Evolutionary conservation across 2,329 filamentous ascomycete genomes (phyloP), one percentile per base, ranked within the genome.

Genomic region (Colletotrichum destructivum): DNA sequence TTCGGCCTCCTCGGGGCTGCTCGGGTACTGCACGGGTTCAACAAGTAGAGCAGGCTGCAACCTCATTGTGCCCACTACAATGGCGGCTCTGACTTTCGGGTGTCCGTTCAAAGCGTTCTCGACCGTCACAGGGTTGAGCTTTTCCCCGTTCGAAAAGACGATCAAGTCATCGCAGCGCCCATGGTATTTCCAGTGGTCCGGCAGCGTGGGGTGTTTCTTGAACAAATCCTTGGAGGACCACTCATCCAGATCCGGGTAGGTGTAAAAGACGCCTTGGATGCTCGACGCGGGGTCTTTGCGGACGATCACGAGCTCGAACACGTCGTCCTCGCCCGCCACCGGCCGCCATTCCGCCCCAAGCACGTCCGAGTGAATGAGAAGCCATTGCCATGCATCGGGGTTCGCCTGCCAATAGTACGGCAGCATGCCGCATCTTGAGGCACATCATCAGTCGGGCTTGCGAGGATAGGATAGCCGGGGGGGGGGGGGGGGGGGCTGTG

Each of bases 141-240:
- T 88, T 77, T 87, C 84, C 38, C 85, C 86, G 62, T 84, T 87
- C 4, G 82, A 83, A 62, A 88, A 84, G 18, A 88, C 85, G 15
- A 85, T 79, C 12, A 84, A 65, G 31, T 85, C 80, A 46, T 85
- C 81, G 77, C 76, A 67, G 4, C 81, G 78, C 15, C 80, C 80
- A 8, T 76, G 72, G 62, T 81, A 81, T 13, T 76, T 74, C 80
- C 80, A 78, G 55, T 74, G 62, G 1, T 79, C 80, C 0, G 81
- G 81, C 8, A 83, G 74, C 49, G 82, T 75, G 0, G 81, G 81
- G 59, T 82, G 82, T 2, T 75, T 74, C 11, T 75, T 78, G 75
- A 81, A 86, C n/a, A 87, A 73, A 64, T 88, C 86, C 52, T 83
- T 82, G 18, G 82, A 80, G 7, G 81, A 79, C 55, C 82, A 81